phyloP scores from a whole-genome alignment of 345 rosid species.

The Salix purpurea region DNA sequence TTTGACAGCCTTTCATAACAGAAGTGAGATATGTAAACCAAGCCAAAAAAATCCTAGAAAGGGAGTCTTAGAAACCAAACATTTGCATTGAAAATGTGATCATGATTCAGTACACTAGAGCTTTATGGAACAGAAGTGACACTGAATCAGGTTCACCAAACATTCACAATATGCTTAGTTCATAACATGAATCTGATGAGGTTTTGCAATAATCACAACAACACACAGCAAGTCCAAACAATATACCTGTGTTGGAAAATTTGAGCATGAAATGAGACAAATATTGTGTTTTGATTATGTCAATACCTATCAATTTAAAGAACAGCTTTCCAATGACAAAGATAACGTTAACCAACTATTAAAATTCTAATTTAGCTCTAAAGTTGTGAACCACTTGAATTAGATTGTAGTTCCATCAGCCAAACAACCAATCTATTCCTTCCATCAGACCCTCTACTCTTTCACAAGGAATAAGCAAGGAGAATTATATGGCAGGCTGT shows the following conservation, averaged over 20 bases:
- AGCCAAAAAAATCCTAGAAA: background rate
- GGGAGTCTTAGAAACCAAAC: background rate
- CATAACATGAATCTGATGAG: background rate
- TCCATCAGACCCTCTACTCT: background rate
- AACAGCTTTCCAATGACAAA: background rate
- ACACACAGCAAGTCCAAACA: background rate
- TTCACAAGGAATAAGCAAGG: background rate
- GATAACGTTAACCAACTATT: background rate
- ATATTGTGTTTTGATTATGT: background rate
- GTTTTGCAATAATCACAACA: background rate
- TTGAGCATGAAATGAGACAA: background rate
- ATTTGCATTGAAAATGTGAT: background rate
- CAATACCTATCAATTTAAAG: background rate
- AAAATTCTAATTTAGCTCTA: background rate
- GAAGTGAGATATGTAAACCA: background rate
- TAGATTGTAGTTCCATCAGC: background rate
- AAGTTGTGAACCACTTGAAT: background rate
- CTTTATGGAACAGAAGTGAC: background rate
- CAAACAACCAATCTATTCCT: background rate
- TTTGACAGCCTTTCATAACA: background rate
- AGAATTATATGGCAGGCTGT: background rate
- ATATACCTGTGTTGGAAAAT: background rate
- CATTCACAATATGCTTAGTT: background rate
- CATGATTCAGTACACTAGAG: background rate
- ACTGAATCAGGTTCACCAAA: background rate